A percentile compares a stretch with the other conserved stretches of the same genome.
phyloP scores from a whole-genome alignment of 352 stramenopile species.

The Blastocystis sp. region DNA sequence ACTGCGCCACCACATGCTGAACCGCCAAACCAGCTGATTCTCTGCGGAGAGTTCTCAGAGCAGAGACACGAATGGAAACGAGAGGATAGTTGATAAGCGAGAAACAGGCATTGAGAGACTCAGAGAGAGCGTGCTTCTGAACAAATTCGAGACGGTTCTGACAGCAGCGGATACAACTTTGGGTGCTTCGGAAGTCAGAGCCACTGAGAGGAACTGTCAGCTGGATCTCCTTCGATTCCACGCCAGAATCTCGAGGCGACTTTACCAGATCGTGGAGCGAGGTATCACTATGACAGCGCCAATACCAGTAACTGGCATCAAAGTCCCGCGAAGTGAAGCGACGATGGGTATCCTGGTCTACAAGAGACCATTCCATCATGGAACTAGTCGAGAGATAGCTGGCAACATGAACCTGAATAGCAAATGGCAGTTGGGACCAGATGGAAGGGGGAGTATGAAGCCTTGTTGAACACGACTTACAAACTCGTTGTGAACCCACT shows the following conservation, averaged over 20 bases:
- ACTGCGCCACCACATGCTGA: not conserved
- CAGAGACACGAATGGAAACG: not conserved
- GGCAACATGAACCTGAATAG: not conserved
- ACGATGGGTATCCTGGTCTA: constrained; percentile 39
- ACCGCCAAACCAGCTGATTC: not conserved
- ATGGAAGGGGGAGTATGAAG: not conserved
- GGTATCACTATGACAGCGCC: not conserved
- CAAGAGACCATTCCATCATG: not conserved
- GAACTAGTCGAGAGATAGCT: not conserved
- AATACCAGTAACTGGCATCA: constrained; percentile 23
- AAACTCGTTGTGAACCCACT: constrained; percentile 23
- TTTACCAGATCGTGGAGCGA: not conserved
- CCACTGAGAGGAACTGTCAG: not conserved
- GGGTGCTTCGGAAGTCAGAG: not conserved
- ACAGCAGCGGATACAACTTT: not conserved
- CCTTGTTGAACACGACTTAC: not conserved
- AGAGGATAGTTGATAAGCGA: not conserved
- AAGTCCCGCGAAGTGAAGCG: constrained; percentile 38
- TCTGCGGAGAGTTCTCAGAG: not conserved
- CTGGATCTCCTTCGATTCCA: not conserved
- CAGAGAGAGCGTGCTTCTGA: not conserved
- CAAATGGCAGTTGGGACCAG: not conserved
- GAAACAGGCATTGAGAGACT: not conserved
- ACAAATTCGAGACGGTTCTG: not conserved
- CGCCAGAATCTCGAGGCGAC: not conserved